Percentiles rank a stretch among this genome's conserved stretches.
Evolutionary conservation across 73 alveolate genomes (phyloP).

Genomic region (Paramecium pentaurelia): DNA sequence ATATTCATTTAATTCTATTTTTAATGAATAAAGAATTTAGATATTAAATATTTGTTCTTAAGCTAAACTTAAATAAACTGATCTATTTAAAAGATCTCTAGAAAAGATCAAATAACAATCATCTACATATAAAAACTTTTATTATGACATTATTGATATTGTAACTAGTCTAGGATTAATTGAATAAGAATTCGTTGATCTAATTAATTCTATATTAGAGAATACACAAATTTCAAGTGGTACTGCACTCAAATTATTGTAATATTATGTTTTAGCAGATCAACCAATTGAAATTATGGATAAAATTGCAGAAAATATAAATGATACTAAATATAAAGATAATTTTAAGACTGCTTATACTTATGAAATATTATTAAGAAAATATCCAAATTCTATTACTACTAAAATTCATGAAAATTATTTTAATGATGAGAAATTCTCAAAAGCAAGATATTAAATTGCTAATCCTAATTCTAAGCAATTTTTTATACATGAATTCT

Average conservation of each 20-base stretch:
- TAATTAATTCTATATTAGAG: not conserved
- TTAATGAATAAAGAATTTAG: not conserved
- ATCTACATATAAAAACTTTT: not conserved
- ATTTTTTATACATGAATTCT: not conserved
- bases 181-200: not conserved
- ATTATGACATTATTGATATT: not conserved
- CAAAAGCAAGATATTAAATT: not conserved
- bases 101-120: not conserved
- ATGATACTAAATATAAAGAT: not conserved
- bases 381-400: not conserved
- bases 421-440: not conserved
- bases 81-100: not conserved
- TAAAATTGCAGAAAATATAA: not conserved
- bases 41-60: not conserved
- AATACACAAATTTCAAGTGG: not conserved
- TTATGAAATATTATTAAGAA: not conserved
- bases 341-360: not conserved
- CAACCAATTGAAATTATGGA: not conserved
- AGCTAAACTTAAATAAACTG: not conserved
- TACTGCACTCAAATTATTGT: not conserved
- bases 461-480: not conserved
- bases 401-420: not conserved
- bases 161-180: not conserved
- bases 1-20: not conserved
- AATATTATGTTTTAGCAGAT: not conserved